A percentile compares a stretch with the other conserved stretches of the same genome.
These are phyloP conservation scores for Penicillium steckii DNA, from an alignment of 495 filamentous ascomycete genomes.

Conservation along the genomic window DNA sequence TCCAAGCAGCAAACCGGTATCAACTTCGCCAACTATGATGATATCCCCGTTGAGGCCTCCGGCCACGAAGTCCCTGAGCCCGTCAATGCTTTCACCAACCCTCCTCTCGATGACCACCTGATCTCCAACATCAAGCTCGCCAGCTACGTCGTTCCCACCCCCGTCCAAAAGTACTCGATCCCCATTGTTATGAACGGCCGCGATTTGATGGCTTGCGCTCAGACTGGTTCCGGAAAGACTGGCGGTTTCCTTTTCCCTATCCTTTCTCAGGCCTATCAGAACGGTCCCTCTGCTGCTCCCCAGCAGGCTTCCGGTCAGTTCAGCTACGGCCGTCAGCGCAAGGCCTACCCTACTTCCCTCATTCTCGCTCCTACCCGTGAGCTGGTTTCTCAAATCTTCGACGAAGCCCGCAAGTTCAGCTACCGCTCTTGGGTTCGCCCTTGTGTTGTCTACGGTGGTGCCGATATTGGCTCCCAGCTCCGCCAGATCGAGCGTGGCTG, in stretches of 20 bases:
- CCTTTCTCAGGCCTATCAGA: slow-evolving; percentile 89
- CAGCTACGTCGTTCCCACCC: slow-evolving; percentile 90
- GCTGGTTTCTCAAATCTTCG: slow-evolving; percentile 96
- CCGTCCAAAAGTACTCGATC: slow-evolving; percentile 97
- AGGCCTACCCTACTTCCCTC: slow-evolving; percentile 92
- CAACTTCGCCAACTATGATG: slow-evolving; percentile 99
- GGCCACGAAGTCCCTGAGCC: slow-evolving; percentile 93
- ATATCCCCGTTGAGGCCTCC: slow-evolving; percentile 97
- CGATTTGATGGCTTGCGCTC: slow-evolving; percentile 98
- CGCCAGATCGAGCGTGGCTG: slow-evolving; percentile 97
- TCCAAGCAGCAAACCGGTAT: slow-evolving; percentile 94
- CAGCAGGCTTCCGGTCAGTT: slow-evolving; percentile 55
- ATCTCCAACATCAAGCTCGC: slow-evolving; percentile 88
- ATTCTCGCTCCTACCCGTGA: slow-evolving; percentile 97
- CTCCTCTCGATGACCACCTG: slow-evolving; percentile 89
- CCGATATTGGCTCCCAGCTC: slow-evolving; percentile 94
- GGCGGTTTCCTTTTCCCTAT: slow-evolving; percentile 99
- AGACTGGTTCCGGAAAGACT: slow-evolving; percentile 99
- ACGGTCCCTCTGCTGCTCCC: slow-evolving; percentile 72
- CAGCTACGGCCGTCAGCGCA: slow-evolving; percentile 82
- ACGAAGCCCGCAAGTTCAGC: slow-evolving; percentile 95
- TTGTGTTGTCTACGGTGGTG: slow-evolving; percentile 98
- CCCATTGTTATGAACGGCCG: slow-evolving; percentile 95
- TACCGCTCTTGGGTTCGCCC: slow-evolving; percentile 99
- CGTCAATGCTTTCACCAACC: slow-evolving; percentile 84